Conservation (phyloP, 1,284 basidiomycete genomes). For the Marasmius tenuissimus region DNA sequence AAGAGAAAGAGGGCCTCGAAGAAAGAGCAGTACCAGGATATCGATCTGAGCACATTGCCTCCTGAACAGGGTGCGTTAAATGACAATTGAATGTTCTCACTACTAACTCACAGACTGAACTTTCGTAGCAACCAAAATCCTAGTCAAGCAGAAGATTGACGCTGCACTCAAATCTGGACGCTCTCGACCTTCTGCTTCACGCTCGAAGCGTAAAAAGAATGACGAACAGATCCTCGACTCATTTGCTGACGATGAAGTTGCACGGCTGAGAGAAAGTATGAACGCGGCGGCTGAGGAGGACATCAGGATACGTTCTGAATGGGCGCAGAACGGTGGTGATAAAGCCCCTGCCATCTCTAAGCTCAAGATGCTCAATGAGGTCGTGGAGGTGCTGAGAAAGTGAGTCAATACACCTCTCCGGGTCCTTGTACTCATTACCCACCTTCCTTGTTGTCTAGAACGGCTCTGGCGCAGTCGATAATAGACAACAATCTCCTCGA, state of each 20-base stretch:
- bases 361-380: slow-evolving; percentile 82
- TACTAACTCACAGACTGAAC: neutral
- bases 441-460: slow-evolving; percentile 41
- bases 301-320: slow-evolving; percentile 72
- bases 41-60: slow-evolving; percentile 63
- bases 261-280: slow-evolving; percentile 84
- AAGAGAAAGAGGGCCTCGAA: slow-evolving; percentile 47
- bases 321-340: neutral
- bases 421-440: slow-evolving; percentile 2
- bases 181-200: slow-evolving; percentile 36
- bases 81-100: neutral
- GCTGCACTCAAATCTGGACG: slow-evolving; percentile 84
- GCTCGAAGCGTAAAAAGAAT: slow-evolving; percentile 73
- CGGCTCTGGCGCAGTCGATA: slow-evolving; percentile 87
- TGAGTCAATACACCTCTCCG: slow-evolving; percentile 39
- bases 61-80: slow-evolving; percentile 64
- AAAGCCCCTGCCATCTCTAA: slow-evolving; percentile 89
- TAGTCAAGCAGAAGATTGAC: slow-evolving; percentile 75
- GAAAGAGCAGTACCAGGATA: slow-evolving; percentile 52
- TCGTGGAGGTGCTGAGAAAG: slow-evolving; percentile 95
- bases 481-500: slow-evolving; percentile 94
- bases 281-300: slow-evolving; percentile 86
- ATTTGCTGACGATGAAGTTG: slow-evolving; percentile 91
- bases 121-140: slow-evolving; percentile 55
- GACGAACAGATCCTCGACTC: slow-evolving; percentile 76